phyloP scores from a whole-genome alignment of 352 stramenopile genomes.

The Thraustochytrium sp. region DNA sequence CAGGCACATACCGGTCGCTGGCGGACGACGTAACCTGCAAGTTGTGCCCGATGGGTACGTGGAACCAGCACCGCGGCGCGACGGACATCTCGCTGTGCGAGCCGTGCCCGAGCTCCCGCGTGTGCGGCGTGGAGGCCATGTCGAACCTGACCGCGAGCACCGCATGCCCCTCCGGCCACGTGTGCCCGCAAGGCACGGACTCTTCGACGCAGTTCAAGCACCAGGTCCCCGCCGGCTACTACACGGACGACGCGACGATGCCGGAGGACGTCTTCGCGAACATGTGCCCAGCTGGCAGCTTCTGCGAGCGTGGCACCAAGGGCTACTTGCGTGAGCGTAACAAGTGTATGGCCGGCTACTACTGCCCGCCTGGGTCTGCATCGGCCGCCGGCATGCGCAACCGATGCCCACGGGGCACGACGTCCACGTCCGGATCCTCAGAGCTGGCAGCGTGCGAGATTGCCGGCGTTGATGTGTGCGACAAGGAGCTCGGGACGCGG shows the following conservation, averaged over 20 bases:
- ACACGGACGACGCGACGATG: conserved; percentile 72
- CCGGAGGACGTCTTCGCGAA: conserved; percentile 73
- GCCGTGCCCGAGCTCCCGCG: conserved; percentile 82
- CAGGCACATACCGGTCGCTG: conserved; percentile 85
- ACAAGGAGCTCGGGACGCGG: conserved; percentile 66
- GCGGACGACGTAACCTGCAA: conserved; percentile 89
- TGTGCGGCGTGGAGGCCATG: conserved; percentile 84
- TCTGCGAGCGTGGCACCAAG: conserved; percentile 79
- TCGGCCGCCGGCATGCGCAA: conserved; percentile 69
- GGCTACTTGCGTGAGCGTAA: conserved; percentile 67
- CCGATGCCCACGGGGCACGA: conserved; percentile 84
- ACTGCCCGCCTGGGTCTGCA: conserved; percentile 80
- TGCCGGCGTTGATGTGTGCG: conserved; percentile 78
- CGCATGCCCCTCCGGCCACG: conserved; percentile 80
- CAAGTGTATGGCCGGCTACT: conserved; percentile 85
- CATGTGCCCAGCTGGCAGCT: conserved; percentile 73
- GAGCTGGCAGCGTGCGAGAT: conserved; percentile 79
- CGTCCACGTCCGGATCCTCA: conserved; percentile 66
- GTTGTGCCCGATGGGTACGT: conserved; percentile 87
- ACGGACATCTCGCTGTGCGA: conserved; percentile 90
- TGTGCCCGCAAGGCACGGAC: conserved; percentile 87
- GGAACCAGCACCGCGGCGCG: conserved; percentile 77
- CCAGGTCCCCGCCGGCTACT: conserved; percentile 81
- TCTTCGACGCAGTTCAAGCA: conserved; percentile 79
- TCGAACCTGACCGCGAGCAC: conserved; percentile 68